Evolutionary conservation across 2,329 filamentous ascomycete genomes (phyloP), one percentile per base, ranked within the genome.

Genomic region (Rhexocercosporidium sp.): DNA sequence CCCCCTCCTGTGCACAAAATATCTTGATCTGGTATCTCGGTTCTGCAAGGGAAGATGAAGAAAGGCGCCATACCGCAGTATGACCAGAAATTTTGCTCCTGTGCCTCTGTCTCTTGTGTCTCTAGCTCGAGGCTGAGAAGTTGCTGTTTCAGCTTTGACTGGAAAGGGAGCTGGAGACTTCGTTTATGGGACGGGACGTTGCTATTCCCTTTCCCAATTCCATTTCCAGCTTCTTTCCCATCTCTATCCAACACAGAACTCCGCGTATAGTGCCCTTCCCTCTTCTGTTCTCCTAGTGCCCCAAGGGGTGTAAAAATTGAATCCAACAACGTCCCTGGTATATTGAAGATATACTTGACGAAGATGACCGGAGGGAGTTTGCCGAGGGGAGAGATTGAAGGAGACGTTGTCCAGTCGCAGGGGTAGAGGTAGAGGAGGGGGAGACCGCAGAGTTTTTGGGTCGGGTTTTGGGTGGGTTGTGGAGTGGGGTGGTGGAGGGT

Each of bases 341-440:
- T 44, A n/a, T 31, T 29, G 16, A 63, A 27, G 20, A 63, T 46
- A 27, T 53, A 63, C 22, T 63, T 63, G 60, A 39, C 49, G 22
- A 63, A 44, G 16, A 54, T 53, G 27, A 54, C 49, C 1, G 47
- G 60, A 20, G 22, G 11, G 22, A 54, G 34, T 39, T 57, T 57
- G 8, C 25, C 29, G 1, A 51, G 20, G 2, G n/a, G 20, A 9
- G 49, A 41, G 7, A 44, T 25, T 31, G n/a, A 27, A 11, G 60
- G 60, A 39, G 29, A 14, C 2, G 49, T 12, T n/a, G 27, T 54
- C 60, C 60, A 54, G 5, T 3, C 34, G 39, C 60, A 63, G n/a
- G 60, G 60, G 18, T 54, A 63, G 20, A 44, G n/a, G 47, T 31
- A 63, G 16, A 44, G 3, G 5, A 54, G 14, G 11, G 60, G 47